Evolutionary conservation across 2,329 filamentous ascomycete species (phyloP).

Genomic region (Paraphaeosphaeria minitans): DNA sequence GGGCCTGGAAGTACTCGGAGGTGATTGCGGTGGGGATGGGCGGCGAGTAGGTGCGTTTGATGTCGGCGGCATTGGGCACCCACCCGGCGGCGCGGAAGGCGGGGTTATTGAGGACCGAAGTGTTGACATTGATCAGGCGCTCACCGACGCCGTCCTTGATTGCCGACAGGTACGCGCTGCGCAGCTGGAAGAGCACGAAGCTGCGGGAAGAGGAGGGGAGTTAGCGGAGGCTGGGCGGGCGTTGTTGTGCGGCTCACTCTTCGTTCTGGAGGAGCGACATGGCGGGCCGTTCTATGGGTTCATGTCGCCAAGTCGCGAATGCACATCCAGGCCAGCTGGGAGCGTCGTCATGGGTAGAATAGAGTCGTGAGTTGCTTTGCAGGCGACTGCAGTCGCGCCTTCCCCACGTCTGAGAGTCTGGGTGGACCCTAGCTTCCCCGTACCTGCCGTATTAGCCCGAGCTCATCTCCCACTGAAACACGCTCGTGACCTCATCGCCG

Average conservation of each 20-base stretch:
- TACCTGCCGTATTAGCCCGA: no score
- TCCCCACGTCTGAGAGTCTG: neutral
- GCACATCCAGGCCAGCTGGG: slow-evolving; percentile 43
- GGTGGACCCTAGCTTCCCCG: slow-evolving; percentile 3
- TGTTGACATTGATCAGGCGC: slow-evolving; percentile 80
- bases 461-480: slow-evolving; percentile 3
- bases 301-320: slow-evolving; percentile 23
- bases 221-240: slow-evolving; percentile 24
- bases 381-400: neutral
- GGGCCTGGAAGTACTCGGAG: slow-evolving; percentile 82
- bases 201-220: no score
- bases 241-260: slow-evolving; percentile 43
- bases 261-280: slow-evolving; percentile 54
- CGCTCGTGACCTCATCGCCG: slow-evolving; percentile 18
- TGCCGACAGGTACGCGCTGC: slow-evolving; percentile 77
- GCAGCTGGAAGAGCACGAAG: slow-evolving; percentile 81
- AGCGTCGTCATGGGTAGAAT: slow-evolving; percentile 15
- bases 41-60: slow-evolving; percentile 83
- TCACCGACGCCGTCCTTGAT: slow-evolving; percentile 85
- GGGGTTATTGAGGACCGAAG: slow-evolving; percentile 76
- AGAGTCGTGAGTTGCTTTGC: neutral
- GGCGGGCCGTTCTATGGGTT: slow-evolving; percentile 18
- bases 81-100: slow-evolving; percentile 84
- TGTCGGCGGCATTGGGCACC: slow-evolving; percentile 73
- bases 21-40: slow-evolving; percentile 83